Evolutionary conservation across 2,329 filamentous ascomycete species (phyloP).

Genomic region (Aspergillus sp.): DNA sequence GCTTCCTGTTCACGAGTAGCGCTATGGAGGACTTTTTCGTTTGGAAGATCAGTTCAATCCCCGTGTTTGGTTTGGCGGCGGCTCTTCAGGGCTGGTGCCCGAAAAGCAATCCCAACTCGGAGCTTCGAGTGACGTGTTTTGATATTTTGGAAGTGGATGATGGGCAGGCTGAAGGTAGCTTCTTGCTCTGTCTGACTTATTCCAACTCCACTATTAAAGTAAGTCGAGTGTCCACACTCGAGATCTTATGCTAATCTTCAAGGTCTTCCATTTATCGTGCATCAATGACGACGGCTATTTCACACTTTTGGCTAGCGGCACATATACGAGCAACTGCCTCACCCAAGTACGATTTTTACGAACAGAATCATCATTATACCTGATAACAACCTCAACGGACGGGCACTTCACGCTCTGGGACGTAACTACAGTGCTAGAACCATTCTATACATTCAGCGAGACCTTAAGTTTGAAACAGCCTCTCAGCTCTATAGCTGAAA

Average conservation of each 20-base stretch:
- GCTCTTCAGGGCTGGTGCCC: slow-evolving; percentile 53
- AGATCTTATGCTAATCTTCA: too few species aligned
- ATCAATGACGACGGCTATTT: slow-evolving; percentile 24
- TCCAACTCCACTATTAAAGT: slow-evolving; percentile 76
- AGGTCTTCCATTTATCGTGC: slow-evolving; percentile 45
- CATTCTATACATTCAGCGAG: slow-evolving; percentile 28
- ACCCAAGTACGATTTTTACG: slow-evolving; percentile 58
- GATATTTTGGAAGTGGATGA: slow-evolving; percentile 51
- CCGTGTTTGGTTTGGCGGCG: slow-evolving; percentile 54
- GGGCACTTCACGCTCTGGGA: slow-evolving; percentile 69
- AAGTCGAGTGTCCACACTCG: too few species aligned
- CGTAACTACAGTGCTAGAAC: slow-evolving; percentile 30
- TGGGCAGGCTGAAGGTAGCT: slow-evolving; percentile 31
- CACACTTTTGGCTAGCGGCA: slow-evolving; percentile 52
- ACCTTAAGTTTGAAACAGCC: slow-evolving; percentile 19
- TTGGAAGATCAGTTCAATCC: slow-evolving; percentile 66
- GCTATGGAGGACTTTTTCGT: slow-evolving; percentile 87
- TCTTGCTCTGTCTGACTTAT: slow-evolving; percentile 69
- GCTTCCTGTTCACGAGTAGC: slow-evolving; percentile 78
- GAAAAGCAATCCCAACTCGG: slow-evolving; percentile 52
- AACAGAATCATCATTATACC: slow-evolving; percentile 43
- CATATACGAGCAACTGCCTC: slow-evolving; percentile 72
- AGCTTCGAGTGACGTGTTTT: slow-evolving; percentile 81
- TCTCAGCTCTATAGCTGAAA: slow-evolving; percentile 23
- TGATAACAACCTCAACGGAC: slow-evolving; percentile 74